A percentile compares a stretch with the other conserved stretches of the same genome.
Conservation (phyloP, 2,329 filamentous ascomycete genomes). For the Acrodontium crateriforme region DNA sequence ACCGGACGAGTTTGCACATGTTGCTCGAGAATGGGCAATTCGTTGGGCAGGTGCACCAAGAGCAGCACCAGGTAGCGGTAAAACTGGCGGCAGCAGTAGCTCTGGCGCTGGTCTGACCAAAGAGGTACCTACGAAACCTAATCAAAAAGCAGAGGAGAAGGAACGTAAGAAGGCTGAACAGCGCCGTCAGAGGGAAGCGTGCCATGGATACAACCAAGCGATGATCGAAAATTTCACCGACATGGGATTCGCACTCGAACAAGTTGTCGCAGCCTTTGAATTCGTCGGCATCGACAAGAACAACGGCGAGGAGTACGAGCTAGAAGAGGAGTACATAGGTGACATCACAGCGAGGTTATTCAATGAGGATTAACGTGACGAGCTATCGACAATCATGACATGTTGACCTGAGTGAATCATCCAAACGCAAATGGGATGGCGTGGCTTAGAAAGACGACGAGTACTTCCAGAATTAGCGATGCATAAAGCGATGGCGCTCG, state of each 20-base stretch:
- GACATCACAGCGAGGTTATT: constrained; percentile 78
- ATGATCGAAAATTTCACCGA: constrained; percentile 70
- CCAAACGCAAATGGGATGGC: too few relatives aligned
- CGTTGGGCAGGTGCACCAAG: constrained; percentile 65
- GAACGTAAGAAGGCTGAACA: constrained; percentile 43
- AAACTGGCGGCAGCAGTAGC: constrained; percentile 15
- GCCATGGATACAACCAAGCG: constrained; percentile 74
- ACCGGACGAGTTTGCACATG: constrained; percentile 63
- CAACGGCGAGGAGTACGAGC: constrained; percentile 63
- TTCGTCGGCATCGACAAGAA: constrained; percentile 70
- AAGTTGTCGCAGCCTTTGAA: constrained; percentile 73
- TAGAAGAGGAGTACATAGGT: constrained; percentile 83
- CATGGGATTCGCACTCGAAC: constrained; percentile 84
- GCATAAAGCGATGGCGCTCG: too few relatives aligned
- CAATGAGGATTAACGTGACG: constrained; percentile 55
- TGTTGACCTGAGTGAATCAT: too few relatives aligned
- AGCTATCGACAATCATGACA: too few relatives aligned
- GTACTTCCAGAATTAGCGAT: too few relatives aligned
- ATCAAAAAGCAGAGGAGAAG: constrained; percentile 40
- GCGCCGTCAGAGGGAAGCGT: constrained; percentile 37
- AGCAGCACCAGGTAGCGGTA: constrained; percentile 35
- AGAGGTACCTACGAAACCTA: constrained; percentile 35
- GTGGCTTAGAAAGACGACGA: too few relatives aligned
- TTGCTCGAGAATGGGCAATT: constrained; percentile 84
- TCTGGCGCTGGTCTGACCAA: constrained; percentile 8